Base-by-base conservation (phyloP, 2,329 filamentous ascomycete genomes). In the Penicillium concentricum region DNA sequence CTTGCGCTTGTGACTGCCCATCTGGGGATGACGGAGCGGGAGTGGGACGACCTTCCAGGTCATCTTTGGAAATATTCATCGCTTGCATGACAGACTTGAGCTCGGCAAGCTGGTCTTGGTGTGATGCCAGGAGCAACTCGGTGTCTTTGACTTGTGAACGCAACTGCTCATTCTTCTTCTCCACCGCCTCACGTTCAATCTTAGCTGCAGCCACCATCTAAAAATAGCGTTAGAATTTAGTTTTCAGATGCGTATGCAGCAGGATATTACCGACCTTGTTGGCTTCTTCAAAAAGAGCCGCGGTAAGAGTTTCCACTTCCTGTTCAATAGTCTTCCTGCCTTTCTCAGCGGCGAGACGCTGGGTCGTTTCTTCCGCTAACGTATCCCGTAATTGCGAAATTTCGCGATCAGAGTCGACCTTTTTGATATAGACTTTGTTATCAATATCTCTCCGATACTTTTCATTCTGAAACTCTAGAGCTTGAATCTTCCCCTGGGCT, bases 211-310 rank as follows among this genome's bases (percentile, higher is more conserved):
- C 90, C 51, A 99, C 94, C 93, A 99, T 97, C 81, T 87, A 61
- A 37, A 37, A 41, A 35, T 1, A 52, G 7, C 42, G 45, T 70
- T 53, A 72, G 60, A 53, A 39, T 38, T 12, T 6, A 38, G 26
- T 28, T 30, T 10, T 35, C 1, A 39, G 3, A 39, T 1, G n/a
- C 24, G 38, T 30, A 32, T 22, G 13, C 12, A 8, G 16, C 15
- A 34, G 8, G n/a, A 24, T 5, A 52, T 52, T 13, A 71, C 76
- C 58, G 72, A 87, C 84, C 75, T 89, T 92, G 78, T 99, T 97
- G 48, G 94, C 94, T 79, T 99, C 93, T 71, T 97, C 92, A 61
- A 99, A 99, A n/a, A 99, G 82, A 28, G 91, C 92, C 1, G 91
- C 87, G 0, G 94, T 97, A 61, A 99, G 76, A 51, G 86, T 90